Evolutionary conservation across 768 basidiomycete species (phyloP), one percentile per base, ranked within the genome.

Genomic region (Termitomyces sp.): DNA sequence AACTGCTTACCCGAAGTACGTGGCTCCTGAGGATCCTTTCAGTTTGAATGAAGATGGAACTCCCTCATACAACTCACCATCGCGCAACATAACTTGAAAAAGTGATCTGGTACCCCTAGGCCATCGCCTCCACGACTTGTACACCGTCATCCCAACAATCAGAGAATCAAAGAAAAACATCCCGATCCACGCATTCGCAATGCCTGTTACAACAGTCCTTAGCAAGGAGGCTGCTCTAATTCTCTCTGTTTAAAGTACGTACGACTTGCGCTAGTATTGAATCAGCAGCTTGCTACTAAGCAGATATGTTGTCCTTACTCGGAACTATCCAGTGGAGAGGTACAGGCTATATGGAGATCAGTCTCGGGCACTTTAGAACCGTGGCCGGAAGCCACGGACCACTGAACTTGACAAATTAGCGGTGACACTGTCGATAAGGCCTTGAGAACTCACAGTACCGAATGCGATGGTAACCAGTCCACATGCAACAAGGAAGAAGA

Each of bases 131-230:
- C n/a, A n/a, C n/a, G n/a, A n/a, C n/a, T n/a, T 76, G 55, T 67
- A 70, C 6, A 76, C 48, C 0, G 77, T 78, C 65, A 79, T 68
- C n/a, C 50, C 45, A 54, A 78, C 76, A 1, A 78, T 71, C n/a
- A 73, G 45, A 14, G 71, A 45, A 61, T 78, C 77, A 55, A 78
- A 75, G 0, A 68, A 53, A 6, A 76, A 66, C 64, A 74, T 63
- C 16, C 70, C 72, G 5, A 67, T 66, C 77, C 76, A 79, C 10
- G 73, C 71, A 6, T 62, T 63, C 10, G 71, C 74, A n/a, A 75
- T 59, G 10, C 68, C 72, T 77, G 9, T 7, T 7, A 9, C 9
- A 32, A 32, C 30, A 32, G 7, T 7, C n/a, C 8, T 32, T 9
- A 32, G 30, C 30, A n/a, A n/a, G n/a, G n/a, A n/a, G n/a, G n/a